These are phyloP conservation scores for Sonneratia alba DNA, from an alignment of 345 rosid genomes.

Conservation along the genomic window DNA sequence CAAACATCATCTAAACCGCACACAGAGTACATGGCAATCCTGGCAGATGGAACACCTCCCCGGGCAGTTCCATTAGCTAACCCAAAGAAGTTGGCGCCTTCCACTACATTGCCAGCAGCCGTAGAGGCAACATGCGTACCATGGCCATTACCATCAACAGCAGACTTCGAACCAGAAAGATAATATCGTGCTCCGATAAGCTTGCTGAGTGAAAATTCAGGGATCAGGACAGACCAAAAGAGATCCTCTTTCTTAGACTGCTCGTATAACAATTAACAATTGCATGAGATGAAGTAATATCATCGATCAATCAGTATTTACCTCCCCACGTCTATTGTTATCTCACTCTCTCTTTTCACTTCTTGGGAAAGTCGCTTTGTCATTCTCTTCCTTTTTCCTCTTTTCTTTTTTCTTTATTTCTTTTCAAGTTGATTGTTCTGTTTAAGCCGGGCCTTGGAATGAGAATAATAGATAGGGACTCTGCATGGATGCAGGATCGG, in stretches of 20 bases:
- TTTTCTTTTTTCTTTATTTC: too few relatives aligned
- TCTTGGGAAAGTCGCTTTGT: too few relatives aligned
- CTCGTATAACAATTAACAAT: not conserved
- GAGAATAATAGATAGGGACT: too few relatives aligned
- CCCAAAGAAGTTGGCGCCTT: conserved; percentile 28
- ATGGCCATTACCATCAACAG: conserved; percentile 27
- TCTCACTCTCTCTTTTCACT: too few relatives aligned
- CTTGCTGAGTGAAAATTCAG: conserved; percentile 15
- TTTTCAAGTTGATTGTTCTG: too few relatives aligned
- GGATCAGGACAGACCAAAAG: not conserved
- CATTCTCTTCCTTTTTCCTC: too few relatives aligned
- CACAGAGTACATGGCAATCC: conserved; percentile 39
- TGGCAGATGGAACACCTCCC: conserved; percentile 51
- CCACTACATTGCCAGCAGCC: conserved; percentile 47
- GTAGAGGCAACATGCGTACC: conserved; percentile 60
- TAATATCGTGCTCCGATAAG: conserved; percentile 40
- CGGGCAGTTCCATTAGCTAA: conserved; percentile 44
- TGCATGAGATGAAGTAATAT: not conserved
- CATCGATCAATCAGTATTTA: too few relatives aligned
- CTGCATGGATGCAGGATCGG: too few relatives aligned
- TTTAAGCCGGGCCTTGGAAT: too few relatives aligned
- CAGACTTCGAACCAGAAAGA: conserved; percentile 2
- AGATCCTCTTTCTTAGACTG: not conserved
- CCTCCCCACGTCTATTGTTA: too few relatives aligned
- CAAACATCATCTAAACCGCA: not conserved